These are phyloP conservation scores for Lasiodiplodia hormozganensis DNA, from an alignment of 2,329 filamentous ascomycete genomes.

Conservation along the genomic window DNA sequence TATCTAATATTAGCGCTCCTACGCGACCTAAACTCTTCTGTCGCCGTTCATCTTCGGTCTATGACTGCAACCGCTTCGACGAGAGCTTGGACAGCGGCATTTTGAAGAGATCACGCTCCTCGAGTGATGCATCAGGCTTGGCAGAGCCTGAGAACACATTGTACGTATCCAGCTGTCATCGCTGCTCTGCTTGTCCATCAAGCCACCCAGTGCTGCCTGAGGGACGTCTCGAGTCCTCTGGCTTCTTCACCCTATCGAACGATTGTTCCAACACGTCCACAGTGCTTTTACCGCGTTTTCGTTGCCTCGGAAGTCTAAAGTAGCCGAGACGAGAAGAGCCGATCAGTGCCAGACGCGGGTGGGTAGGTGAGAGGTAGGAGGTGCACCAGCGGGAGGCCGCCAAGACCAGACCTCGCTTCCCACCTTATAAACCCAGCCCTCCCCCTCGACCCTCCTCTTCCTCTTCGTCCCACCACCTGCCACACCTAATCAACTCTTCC, in stretches of 20 bases:
- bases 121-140: not conserved
- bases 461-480: constrained; percentile 1
- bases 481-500: not conserved
- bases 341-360: constrained; percentile 9
- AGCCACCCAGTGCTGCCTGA: not conserved
- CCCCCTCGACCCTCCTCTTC: constrained; percentile 18
- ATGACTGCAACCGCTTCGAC: not conserved
- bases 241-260: not conserved
- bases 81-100: not conserved
- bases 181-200: not conserved
- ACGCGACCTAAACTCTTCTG: not conserved
- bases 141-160: not conserved
- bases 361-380: constrained; percentile 19
- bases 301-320: not conserved
- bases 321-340: not conserved
- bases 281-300: not conserved
- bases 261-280: not conserved
- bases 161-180: not conserved
- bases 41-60: not conserved
- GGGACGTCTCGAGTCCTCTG: not conserved
- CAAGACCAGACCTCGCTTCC: constrained; percentile 25
- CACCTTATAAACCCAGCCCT: constrained; percentile 17
- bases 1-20: not conserved
- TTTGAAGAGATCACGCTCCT: not conserved
- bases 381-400: constrained; percentile 25